Evolutionary conservation across 75 land plant species (phyloP), one percentile per base, ranked within the genome.

Genomic region (Sequoiadendron giganteum): DNA sequence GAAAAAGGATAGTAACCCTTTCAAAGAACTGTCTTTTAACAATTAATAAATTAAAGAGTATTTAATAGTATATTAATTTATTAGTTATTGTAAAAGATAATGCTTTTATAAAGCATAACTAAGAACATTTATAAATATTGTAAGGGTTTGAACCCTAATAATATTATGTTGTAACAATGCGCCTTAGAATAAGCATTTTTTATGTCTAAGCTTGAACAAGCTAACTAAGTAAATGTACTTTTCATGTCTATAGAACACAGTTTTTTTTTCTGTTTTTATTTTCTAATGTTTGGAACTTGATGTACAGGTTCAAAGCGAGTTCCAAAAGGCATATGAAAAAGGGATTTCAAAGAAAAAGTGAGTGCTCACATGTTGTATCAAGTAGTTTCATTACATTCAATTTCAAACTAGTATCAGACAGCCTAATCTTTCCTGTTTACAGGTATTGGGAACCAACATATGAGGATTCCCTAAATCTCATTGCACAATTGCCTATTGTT

Each of bases 401-500:
- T 70, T 55, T 72, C 25, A 86, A 19, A 19, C 28, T 40, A 56
- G 15, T 3, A 75, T 30, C 40, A 68, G 10, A 47, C n/a, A 82
- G 85, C 11, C 30, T 38, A 86, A 86, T 25, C 10, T 25, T 49
- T 42, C 84, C 87, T 72, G 15, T 19, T 85, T 75, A 55, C 84
- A 97, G 99, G 91, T 98, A 89, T 87, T 98, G 97, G 99, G 99
- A 98, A 85, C 99, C 97, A 0, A 95, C 95, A 43, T 98, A 94
- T 89, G 97, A 98, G 88, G 99, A 98, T 81, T 92, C 97, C 13
- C 90, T 98, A 82, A 97, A 92, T 90, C 91, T 98, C 89, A 98
- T 98, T 92, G 99, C 99, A 81, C 94, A 88, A 61, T 86, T 97
- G 84, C 99, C 99, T 49, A 85, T 91, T 39, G 92, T 98, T 5